Conservation (phyloP, 371 early-diverging fungal genomes). For the Massospora cicadina region DNA sequence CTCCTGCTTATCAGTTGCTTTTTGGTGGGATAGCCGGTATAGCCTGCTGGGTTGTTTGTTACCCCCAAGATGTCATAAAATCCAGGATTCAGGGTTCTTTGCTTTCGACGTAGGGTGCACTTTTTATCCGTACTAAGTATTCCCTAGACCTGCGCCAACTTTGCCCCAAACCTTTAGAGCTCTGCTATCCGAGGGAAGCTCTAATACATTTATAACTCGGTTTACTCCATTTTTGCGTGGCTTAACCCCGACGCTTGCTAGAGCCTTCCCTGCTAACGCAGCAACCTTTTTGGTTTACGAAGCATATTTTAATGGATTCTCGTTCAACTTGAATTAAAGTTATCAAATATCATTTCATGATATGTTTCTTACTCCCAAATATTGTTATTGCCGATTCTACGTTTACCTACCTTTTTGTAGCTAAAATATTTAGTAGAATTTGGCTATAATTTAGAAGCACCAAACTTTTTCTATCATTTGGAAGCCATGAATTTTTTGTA, state of each 20-base stretch:
- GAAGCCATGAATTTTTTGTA: too few relatives aligned
- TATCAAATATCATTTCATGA: too few relatives aligned
- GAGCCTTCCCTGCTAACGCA: conserved; percentile 84
- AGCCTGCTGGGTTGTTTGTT: conserved; percentile 68
- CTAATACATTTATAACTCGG: neutral
- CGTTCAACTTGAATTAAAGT: too few relatives aligned
- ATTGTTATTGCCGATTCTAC: too few relatives aligned
- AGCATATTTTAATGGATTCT: neutral
- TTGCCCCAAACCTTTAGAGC: conserved; percentile 22
- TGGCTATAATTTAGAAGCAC: too few relatives aligned
- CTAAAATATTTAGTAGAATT: too few relatives aligned
- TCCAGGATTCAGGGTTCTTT: conserved; percentile 36
- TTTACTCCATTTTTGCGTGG: conserved; percentile 43
- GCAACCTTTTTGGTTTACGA: conserved; percentile 45
- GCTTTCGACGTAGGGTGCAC: neutral
- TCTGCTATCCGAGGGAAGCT: conserved; percentile 10
- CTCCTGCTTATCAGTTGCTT: neutral
- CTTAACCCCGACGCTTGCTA: conserved; percentile 64
- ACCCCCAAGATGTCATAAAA: conserved; percentile 81
- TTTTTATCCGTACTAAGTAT: neutral
- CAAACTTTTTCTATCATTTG: too few relatives aligned
- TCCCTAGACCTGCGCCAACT: neutral
- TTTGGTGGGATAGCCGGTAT: conserved; percentile 70
- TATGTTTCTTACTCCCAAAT: too few relatives aligned
- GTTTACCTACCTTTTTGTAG: too few relatives aligned